Evolutionary conservation across 768 basidiomycete species (phyloP).

Genomic region (Xerocomellus intermedius): DNA sequence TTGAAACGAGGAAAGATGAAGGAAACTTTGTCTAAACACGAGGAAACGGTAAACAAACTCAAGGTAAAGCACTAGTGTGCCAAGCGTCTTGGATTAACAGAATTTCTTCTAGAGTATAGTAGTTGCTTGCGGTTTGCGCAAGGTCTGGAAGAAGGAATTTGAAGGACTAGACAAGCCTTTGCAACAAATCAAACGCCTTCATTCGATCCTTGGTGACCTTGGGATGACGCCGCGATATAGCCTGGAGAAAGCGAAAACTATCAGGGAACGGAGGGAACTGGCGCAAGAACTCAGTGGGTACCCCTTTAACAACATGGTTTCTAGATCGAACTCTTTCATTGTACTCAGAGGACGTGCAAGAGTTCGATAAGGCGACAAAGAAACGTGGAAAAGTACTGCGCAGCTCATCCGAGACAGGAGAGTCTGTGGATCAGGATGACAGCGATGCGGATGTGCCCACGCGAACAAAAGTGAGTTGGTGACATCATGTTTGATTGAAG

Average conservation of each 20-base stretch:
- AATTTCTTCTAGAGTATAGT: constrained; percentile 52
- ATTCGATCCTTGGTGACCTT: constrained; percentile 61
- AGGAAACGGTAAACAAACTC: constrained; percentile 69
- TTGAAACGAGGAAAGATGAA: constrained; percentile 33
- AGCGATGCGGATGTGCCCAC: constrained; percentile 34
- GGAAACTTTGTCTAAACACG: constrained; percentile 50
- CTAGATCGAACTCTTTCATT: background rate
- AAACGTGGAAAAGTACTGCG: constrained; percentile 24
- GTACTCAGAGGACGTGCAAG: constrained; percentile 66
- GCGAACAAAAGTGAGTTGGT: constrained; percentile 43
- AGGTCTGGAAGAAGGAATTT: constrained; percentile 75
- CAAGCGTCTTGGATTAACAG: background rate
- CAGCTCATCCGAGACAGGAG: constrained; percentile 17
- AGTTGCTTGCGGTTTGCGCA: constrained; percentile 73
- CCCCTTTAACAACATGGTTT: background rate
- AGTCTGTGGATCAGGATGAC: constrained; percentile 33
- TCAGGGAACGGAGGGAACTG: constrained; percentile 71
- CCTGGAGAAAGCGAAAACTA: constrained; percentile 75
- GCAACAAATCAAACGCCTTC: constrained; percentile 65
- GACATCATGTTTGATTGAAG: background rate
- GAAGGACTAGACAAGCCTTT: constrained; percentile 52
- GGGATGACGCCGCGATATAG: constrained; percentile 81
- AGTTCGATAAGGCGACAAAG: constrained; percentile 55
- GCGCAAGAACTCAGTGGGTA: constrained; percentile 73
- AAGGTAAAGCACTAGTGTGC: constrained; percentile 48